Percentiles rank a stretch among this genome's conserved stretches.
These are phyloP conservation scores for Delphinella strobiligena DNA, from an alignment of 2,329 filamentous ascomycete species.

Conservation along the genomic window DNA sequence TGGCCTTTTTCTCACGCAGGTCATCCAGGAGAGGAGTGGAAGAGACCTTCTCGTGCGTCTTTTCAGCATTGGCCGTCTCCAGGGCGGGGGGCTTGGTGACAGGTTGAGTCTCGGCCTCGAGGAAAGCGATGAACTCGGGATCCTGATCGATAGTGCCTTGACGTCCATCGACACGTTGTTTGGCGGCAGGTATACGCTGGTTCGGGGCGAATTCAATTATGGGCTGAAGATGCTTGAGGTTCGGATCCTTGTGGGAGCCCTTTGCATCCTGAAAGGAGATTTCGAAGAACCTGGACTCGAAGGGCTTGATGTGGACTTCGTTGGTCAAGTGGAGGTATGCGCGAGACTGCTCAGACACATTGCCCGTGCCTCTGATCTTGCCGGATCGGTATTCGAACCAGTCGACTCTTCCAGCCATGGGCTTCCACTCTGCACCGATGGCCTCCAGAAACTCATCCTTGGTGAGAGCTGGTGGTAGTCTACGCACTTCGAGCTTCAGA, in stretches of 20 bases:
- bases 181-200: conserved; percentile 65
- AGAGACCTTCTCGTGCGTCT: conserved; percentile 45
- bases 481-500: conserved; percentile 73
- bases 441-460: conserved; percentile 61
- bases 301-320: conserved; percentile 50
- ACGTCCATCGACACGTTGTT: conserved; percentile 65
- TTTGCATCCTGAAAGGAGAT: conserved; percentile 69
- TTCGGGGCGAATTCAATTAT: conserved; percentile 72
- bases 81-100: conserved; percentile 41
- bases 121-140: conserved; percentile 85
- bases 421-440: conserved; percentile 70
- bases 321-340: conserved; percentile 75
- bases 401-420: conserved; percentile 70
- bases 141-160: conserved; percentile 96
- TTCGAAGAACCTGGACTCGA: conserved; percentile 59
- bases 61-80: conserved; percentile 37
- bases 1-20: conserved; percentile 83
- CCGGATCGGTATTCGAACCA: conserved; percentile 64
- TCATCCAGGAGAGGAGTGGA: conserved; percentile 86
- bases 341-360: conserved; percentile 67
- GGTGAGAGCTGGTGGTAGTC: conserved; percentile 76
- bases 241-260: conserved; percentile 58
- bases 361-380: conserved; percentile 80
- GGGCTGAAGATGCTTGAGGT: conserved; percentile 61
- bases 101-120: conserved; percentile 73